Evolutionary conservation across 495 filamentous ascomycete species (phyloP), one percentile per base, ranked within the genome.

Genomic region (Cercophora sp.): DNA sequence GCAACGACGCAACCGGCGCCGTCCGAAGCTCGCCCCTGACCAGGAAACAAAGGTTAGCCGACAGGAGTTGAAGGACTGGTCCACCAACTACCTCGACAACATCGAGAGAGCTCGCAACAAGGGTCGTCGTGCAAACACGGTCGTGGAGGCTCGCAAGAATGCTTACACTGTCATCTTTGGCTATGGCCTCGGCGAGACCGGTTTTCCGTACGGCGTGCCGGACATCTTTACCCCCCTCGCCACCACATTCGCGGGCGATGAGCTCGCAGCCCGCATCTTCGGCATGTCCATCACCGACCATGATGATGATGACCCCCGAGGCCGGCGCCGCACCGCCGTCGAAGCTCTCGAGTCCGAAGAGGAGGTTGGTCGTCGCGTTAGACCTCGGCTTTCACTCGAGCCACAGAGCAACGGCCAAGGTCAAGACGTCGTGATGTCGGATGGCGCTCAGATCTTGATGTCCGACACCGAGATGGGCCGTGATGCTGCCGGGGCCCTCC

Each of bases 61-160:
- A 51, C 60, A 62, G 8, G 76, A 79, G 10, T 61, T 89, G 13
- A 77, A 72, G 8, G 55, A 69, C n/a, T 85, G 83, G 82, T 78
- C 79, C 48, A 59, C 73, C 0, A 65, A 83, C 24, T 91, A 90
- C 48, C 41, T 80, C 27, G 46, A 59, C 1, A 80, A 80, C 39
- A 84, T 80, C 73, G 72, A 69, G 11, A 54, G 56, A 29, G 75
- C 71, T 16, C 48, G 39, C 41, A n/a, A 11, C 37, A 15, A 35
- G 32, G 8, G 3, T 8, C 51, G 56, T 29, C 47, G 47, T 29
- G 39, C 32, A 20, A 41, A 50, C 10, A 59, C 60, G 1, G 35
- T 51, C 11, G 48, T 57, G 5, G 60, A 67, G 39, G 56, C 70
- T 19, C 85, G 80, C 52, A 59, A 62, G 22, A 74, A 77, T 27